These are phyloP conservation scores for Monocercomonoides exilis DNA, from an alignment of 78 protist species.

Conservation along the genomic window DNA sequence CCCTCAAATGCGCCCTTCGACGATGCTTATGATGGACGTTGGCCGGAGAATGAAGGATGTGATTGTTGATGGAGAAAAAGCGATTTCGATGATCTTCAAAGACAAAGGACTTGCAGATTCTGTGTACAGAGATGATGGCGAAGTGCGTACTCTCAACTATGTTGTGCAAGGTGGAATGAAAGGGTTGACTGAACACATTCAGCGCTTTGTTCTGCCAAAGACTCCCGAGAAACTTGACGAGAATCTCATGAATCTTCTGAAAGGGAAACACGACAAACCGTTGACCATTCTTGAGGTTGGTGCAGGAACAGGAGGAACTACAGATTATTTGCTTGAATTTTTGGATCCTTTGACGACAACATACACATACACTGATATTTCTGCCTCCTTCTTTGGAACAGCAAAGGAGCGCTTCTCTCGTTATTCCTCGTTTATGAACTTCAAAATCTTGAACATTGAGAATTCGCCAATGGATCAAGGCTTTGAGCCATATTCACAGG, in stretches of 20 bases:
- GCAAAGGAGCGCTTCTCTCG: not conserved
- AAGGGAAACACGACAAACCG: not conserved
- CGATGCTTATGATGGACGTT: not conserved
- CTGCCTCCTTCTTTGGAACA: not conserved
- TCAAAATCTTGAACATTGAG: not conserved
- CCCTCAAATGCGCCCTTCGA: not conserved
- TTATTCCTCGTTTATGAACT: not conserved
- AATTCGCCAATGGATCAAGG: not conserved
- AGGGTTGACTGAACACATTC: too few species aligned
- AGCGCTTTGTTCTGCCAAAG: too few species aligned
- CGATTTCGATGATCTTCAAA: not conserved
- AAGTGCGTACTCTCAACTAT: not conserved
- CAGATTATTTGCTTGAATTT: not conserved
- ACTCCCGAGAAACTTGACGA: too few species aligned
- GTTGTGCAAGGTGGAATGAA: not conserved
- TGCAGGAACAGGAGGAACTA: slow-evolving; percentile 9
- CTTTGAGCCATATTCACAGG: not conserved
- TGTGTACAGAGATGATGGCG: not conserved
- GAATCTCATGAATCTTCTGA: not conserved
- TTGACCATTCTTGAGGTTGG: slow-evolving; percentile 3
- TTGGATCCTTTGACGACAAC: not conserved
- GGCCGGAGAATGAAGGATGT: not conserved
- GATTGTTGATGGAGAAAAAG: not conserved
- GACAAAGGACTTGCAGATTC: not conserved
- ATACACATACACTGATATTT: not conserved